A percentile compares a stretch with the other conserved stretches of the same genome.
phyloP scores from a whole-genome alignment of 495 filamentous ascomycete species.

The Eremomyces bilateralis region DNA sequence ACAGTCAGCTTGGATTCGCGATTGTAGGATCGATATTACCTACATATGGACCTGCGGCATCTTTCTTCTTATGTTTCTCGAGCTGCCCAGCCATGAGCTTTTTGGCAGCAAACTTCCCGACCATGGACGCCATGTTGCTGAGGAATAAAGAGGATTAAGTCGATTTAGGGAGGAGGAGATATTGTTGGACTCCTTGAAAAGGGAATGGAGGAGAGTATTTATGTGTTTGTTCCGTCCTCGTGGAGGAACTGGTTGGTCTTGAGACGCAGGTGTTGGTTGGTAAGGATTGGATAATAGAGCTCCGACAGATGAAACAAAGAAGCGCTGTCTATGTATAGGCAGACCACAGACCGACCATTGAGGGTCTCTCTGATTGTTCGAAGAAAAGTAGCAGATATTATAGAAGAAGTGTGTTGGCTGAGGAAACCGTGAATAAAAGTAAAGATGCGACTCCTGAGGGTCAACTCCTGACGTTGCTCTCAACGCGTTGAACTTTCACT shows the following conservation, averaged over 20 bases:
- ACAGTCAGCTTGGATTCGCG: background rate
- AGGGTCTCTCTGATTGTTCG: too few relatives aligned
- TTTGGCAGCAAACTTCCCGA: conserved; percentile 20
- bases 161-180: conserved; percentile 1
- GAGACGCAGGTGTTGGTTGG: background rate
- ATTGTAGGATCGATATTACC: conserved; percentile 1
- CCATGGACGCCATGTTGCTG: conserved; percentile 14
- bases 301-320: too few relatives aligned
- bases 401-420: too few relatives aligned
- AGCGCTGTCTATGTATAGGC: too few relatives aligned
- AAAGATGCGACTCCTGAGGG: too few relatives aligned
- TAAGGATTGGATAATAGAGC: too few relatives aligned
- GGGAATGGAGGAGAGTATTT: background rate
- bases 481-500: too few relatives aligned
- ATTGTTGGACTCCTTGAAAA: background rate
- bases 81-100: conserved; percentile 20
- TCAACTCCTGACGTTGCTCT: too few relatives aligned
- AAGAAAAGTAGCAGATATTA: too few relatives aligned
- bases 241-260: background rate
- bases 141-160: background rate
- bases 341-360: too few relatives aligned
- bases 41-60: conserved; percentile 6
- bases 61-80: conserved; percentile 19
- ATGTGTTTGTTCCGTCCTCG: too few relatives aligned
- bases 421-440: too few relatives aligned